phyloP scores from a whole-genome alignment of 148 eudicot species.

The Bassia scoparia region DNA sequence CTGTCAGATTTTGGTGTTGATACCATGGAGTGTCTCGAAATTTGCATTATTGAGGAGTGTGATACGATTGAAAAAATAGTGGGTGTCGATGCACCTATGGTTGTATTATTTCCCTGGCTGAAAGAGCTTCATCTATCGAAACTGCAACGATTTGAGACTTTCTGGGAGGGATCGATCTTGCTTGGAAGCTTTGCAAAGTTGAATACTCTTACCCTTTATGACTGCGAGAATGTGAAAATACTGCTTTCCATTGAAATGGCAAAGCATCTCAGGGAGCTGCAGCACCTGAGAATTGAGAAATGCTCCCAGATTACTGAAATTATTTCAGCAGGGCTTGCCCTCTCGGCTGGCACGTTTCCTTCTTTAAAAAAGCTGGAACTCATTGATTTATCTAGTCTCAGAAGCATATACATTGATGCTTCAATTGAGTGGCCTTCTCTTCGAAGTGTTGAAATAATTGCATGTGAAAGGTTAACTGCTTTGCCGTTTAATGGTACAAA shows the following conservation, averaged over 20 bases:
- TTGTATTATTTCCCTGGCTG: slow-evolving; percentile 11
- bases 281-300: slow-evolving; percentile 21
- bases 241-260: slow-evolving; percentile 11
- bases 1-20: slow-evolving; percentile 23
- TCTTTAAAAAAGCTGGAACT: slow-evolving; percentile 16
- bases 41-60: slow-evolving; percentile 24
- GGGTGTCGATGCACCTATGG: background rate
- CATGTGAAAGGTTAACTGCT: slow-evolving; percentile 6
- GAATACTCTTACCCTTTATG: slow-evolving; percentile 17
- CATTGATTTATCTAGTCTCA: slow-evolving; percentile 4
- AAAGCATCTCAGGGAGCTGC: slow-evolving; percentile 13
- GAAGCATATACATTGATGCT: background rate
- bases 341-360: slow-evolving; percentile 4
- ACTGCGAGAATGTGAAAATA: slow-evolving; percentile 4
- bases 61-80: slow-evolving; percentile 10
- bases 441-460: slow-evolving; percentile 13
- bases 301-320: slow-evolving; percentile 18
- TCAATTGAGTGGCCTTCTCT: slow-evolving; percentile 15
- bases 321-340: background rate
- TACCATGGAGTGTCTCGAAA: slow-evolving; percentile 15
- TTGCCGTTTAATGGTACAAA: slow-evolving; percentile 16
- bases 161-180: slow-evolving; percentile 15
- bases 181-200: slow-evolving; percentile 20
- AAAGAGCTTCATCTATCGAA: slow-evolving; percentile 21
- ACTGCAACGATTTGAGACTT: slow-evolving; percentile 13